Percentiles rank a stretch among this genome's conserved stretches.
These are phyloP conservation scores for Bjerkandera adusta DNA, from an alignment of 1,284 basidiomycete genomes.

Conservation along the genomic window DNA sequence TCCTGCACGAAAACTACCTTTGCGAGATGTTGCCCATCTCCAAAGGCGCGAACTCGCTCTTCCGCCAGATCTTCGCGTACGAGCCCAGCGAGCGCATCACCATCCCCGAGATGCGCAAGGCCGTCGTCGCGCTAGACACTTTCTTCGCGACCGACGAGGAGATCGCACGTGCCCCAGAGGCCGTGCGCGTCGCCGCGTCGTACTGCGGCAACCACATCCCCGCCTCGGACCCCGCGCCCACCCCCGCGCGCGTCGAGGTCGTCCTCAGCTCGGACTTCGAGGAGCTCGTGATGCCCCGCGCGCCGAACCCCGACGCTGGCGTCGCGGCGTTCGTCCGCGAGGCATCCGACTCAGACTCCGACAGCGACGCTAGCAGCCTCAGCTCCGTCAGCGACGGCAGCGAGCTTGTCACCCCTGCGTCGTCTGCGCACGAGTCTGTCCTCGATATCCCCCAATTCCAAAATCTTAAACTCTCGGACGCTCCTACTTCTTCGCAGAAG, in stretches of 20 bases:
- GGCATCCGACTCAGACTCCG: neutral
- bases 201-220: slow-evolving; percentile 9
- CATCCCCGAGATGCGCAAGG: slow-evolving; percentile 60
- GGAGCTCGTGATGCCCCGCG: too few relatives aligned
- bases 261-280: too few relatives aligned
- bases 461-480: slow-evolving; percentile 3
- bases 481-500: slow-evolving; percentile 8
- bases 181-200: slow-evolving; percentile 11
- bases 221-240: too few relatives aligned
- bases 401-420: slow-evolving; percentile 17
- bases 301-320: too few relatives aligned
- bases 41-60: slow-evolving; percentile 48
- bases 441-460: slow-evolving; percentile 11
- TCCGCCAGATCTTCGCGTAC: slow-evolving; percentile 58
- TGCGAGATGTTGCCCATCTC: slow-evolving; percentile 76
- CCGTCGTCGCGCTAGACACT: slow-evolving; percentile 56
- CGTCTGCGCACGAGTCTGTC: slow-evolving; percentile 5
- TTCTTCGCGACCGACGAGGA: slow-evolving; percentile 69
- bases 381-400: slow-evolving; percentile 10
- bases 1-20: slow-evolving; percentile 60
- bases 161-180: slow-evolving; percentile 27
- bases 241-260: too few relatives aligned
- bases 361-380: neutral
- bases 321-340: slow-evolving; percentile 2
- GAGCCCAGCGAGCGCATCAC: slow-evolving; percentile 53